Conservation (phyloP, 163 green algal genomes). For the Scenedesmus sp. region DNA sequence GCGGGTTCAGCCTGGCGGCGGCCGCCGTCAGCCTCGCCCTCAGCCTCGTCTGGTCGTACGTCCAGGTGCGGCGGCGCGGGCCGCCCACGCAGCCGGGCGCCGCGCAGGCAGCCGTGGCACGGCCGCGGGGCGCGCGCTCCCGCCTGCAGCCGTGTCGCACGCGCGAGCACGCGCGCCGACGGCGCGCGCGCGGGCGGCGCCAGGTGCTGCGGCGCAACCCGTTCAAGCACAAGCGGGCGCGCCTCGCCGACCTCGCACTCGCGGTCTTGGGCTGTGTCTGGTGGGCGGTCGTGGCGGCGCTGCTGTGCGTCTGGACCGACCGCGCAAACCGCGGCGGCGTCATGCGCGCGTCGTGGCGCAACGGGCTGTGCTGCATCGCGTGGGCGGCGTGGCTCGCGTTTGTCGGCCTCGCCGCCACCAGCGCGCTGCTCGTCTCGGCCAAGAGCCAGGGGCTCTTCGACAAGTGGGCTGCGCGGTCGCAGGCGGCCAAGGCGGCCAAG, state of each 20-base stretch:
- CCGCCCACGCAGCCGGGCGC: too few relatives aligned
- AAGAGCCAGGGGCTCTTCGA: slow-evolving; percentile 29
- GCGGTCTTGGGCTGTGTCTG: not conserved
- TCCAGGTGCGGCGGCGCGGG: slow-evolving; percentile 17
- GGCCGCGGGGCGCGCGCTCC: too few relatives aligned
- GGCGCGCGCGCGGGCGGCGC: too few relatives aligned
- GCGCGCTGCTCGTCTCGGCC: not conserved
- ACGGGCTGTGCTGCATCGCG: slow-evolving; percentile 29
- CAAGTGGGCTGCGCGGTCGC: slow-evolving; percentile 16
- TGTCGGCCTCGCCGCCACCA: not conserved
- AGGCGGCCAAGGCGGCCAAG: not conserved
- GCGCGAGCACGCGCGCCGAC: too few relatives aligned
- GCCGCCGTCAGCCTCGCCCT: slow-evolving; percentile 24
- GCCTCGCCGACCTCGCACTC: slow-evolving; percentile 6
- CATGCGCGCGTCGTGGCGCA: not conserved
- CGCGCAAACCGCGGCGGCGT: slow-evolving; percentile 24
- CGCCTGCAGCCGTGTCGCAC: too few relatives aligned
- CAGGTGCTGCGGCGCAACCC: slow-evolving; percentile 35
- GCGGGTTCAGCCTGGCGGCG: slow-evolving; percentile 21
- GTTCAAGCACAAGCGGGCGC: slow-evolving; percentile 17
- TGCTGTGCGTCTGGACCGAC: slow-evolving; percentile 26
- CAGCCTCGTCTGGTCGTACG: slow-evolving; percentile 32
- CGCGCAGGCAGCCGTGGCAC: too few relatives aligned
- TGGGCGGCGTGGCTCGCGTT: slow-evolving; percentile 22
- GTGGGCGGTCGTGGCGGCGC: slow-evolving; percentile 8